Evolutionary conservation across 192 early-diverging fungal genomes (phyloP).

Genomic region (Dimargaris xerosporica): DNA sequence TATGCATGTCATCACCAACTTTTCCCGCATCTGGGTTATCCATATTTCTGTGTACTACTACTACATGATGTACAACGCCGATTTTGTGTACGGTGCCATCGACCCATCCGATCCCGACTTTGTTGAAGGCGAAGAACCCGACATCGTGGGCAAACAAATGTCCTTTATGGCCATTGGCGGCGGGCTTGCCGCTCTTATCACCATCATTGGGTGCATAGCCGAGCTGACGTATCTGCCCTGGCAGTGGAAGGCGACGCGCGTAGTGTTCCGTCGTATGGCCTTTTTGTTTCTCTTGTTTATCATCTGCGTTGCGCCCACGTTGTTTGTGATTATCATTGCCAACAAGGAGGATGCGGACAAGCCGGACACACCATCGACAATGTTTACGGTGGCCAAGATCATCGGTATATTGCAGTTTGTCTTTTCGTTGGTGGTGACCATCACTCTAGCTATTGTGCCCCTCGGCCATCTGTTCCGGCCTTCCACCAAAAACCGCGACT

Average conservation of each 20-base stretch:
- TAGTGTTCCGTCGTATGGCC: constrained; percentile 30
- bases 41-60: constrained; percentile 64
- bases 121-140: constrained; percentile 17
- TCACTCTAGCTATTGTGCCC: constrained; percentile 51
- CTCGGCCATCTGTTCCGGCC: constrained; percentile 42
- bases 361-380: not conserved
- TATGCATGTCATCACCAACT: constrained; percentile 70
- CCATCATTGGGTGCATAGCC: constrained; percentile 43
- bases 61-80: constrained; percentile 56
- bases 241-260: constrained; percentile 22
- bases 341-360: not conserved
- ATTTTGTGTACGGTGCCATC: constrained; percentile 39
- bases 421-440: constrained; percentile 45
- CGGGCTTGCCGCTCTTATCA: constrained; percentile 48
- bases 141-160: constrained; percentile 28
- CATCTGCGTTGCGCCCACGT: constrained; percentile 43
- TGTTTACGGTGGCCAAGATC: constrained; percentile 34
- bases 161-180: constrained; percentile 57
- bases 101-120: constrained; percentile 18
- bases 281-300: constrained; percentile 43
- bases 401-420: constrained; percentile 52
- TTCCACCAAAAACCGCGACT: constrained; percentile 34
- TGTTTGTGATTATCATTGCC: constrained; percentile 28
- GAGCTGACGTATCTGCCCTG: constrained; percentile 57
- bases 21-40: constrained; percentile 75